Evolutionary conservation across 129 eudicot species (phyloP), one percentile per base, ranked within the genome.

Genomic region (Gnaphalium uliginosum): DNA sequence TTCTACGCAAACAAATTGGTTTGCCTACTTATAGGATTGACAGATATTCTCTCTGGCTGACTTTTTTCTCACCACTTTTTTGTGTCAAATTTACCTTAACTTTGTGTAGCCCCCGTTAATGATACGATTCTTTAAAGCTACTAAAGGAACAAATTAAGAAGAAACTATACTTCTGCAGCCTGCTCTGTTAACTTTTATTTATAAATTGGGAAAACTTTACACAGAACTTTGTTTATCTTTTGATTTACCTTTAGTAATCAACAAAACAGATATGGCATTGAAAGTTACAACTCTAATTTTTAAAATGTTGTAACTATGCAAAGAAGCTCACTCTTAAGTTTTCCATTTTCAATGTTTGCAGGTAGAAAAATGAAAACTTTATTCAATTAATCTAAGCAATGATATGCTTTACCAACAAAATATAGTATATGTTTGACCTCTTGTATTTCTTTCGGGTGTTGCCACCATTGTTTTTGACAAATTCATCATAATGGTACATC

Each of bases 21-120:
- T 61, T 63, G 43, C 22, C 19, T 63, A 63, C 27, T 24, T 63
- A 29, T 63, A 63, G 68, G 68, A 63, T 63, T 27, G 11, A 29
- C n/a, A 24, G 29, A 27, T 63, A 63, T 63, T 63, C 68, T 63
- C 0, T 29, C 9, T 25, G 9, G 68, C 41, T 29, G 23, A 63
- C 23, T 63, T 27, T 63, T 60, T 27, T 63, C 41, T 27, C 41
- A 15, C 35, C 9, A 27, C 39, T 13, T 60, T 39, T 63, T 25
- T 29, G 41, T 11, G 11, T 63, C 2, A 56, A 54, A 19, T 56
- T n/a, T 54, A 54, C 61, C 24, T 53, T 21, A 54, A 21, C 24
- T 10, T 56, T 21, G 25, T 19, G 13, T 56, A 46, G 53, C 5
- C 53, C 53, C 53, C n/a, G 8, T 54, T 54, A 54, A 54, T 54